These are phyloP conservation scores for Endocalyx cinctus DNA, from an alignment of 2,329 filamentous ascomycete species.

Conservation along the genomic window DNA sequence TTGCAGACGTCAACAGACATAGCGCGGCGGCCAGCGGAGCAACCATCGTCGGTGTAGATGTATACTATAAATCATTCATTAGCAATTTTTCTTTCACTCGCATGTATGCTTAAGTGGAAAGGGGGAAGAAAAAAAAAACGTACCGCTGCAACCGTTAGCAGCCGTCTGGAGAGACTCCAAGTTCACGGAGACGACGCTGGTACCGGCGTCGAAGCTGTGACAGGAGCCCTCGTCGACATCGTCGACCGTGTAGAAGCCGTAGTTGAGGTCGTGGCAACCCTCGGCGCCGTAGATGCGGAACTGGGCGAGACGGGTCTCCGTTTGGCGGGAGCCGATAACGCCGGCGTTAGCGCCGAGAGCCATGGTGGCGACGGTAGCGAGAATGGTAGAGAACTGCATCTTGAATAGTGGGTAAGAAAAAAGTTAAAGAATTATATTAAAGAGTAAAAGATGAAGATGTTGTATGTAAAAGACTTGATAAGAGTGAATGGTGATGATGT, in stretches of 20 bases:
- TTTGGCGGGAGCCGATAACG: slow-evolving; percentile 13
- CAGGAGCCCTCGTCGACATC: slow-evolving; percentile 15
- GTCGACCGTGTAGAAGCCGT: slow-evolving; percentile 23
- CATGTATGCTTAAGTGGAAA: neutral
- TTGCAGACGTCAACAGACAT: slow-evolving; percentile 5
- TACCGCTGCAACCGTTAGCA: slow-evolving; percentile 19
- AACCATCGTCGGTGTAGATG: slow-evolving; percentile 12
- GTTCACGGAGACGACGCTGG: slow-evolving; percentile 12
- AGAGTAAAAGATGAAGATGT: too few species aligned
- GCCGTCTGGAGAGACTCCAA: slow-evolving; percentile 13
- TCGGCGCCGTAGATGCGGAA: slow-evolving; percentile 22
- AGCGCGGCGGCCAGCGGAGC: slow-evolving; percentile 5
- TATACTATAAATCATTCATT: slow-evolving; percentile 8
- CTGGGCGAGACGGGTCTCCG: slow-evolving; percentile 20
- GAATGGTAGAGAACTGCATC: slow-evolving; percentile 24
- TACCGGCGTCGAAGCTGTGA: slow-evolving; percentile 45
- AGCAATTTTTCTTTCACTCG: neutral
- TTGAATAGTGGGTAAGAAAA: too few species aligned
- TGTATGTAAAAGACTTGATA: too few species aligned
- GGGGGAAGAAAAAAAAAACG: slow-evolving; percentile 4
- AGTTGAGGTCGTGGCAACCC: slow-evolving; percentile 19
- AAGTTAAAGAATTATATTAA: too few species aligned
- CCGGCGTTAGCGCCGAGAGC: slow-evolving; percentile 16
- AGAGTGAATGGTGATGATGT: too few species aligned
- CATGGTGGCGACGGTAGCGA: slow-evolving; percentile 15